Evolutionary conservation across 768 basidiomycete genomes (phyloP).

Genomic region (Psilocybe subaeruginosa): DNA sequence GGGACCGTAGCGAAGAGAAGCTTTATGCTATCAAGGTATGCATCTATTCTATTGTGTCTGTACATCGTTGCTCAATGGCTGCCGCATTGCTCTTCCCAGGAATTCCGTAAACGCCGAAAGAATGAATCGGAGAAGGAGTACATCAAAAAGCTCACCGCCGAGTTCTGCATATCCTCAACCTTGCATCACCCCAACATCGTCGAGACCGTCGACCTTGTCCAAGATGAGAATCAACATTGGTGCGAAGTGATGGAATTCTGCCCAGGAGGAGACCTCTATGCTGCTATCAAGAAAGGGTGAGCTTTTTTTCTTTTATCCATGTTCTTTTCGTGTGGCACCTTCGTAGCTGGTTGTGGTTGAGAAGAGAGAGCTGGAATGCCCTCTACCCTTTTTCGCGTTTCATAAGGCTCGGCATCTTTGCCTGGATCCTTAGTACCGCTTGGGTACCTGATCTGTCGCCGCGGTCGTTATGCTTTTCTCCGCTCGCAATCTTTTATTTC

Average conservation of each 20-base stretch:
- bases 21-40: conserved; percentile 95
- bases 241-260: conserved; percentile 99
- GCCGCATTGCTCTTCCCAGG: conserved; percentile 47
- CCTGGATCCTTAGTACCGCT: background rate
- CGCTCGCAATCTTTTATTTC: background rate
- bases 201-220: conserved; percentile 99
- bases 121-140: conserved; percentile 99
- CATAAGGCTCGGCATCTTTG: background rate
- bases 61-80: background rate
- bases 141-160: conserved; percentile 98
- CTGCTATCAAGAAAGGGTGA: conserved; percentile 95
- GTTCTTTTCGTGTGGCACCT: background rate
- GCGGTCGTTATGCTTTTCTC: background rate
- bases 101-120: conserved; percentile 97
- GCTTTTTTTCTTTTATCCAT: conserved; percentile 18
- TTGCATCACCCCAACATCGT: conserved; percentile 94
- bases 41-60: conserved; percentile 1
- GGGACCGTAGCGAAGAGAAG: conserved; percentile 96
- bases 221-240: conserved; percentile 96
- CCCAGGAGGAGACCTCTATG: conserved; percentile 96
- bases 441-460: background rate
- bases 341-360: background rate
- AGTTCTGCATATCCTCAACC: conserved; percentile 98
- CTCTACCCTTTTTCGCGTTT: conserved; percentile 6
- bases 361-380: background rate